phyloP scores from a whole-genome alignment of 225 moss, liverwort and hornwort species.

The Bryoerythrophyllum caledonicum region DNA sequence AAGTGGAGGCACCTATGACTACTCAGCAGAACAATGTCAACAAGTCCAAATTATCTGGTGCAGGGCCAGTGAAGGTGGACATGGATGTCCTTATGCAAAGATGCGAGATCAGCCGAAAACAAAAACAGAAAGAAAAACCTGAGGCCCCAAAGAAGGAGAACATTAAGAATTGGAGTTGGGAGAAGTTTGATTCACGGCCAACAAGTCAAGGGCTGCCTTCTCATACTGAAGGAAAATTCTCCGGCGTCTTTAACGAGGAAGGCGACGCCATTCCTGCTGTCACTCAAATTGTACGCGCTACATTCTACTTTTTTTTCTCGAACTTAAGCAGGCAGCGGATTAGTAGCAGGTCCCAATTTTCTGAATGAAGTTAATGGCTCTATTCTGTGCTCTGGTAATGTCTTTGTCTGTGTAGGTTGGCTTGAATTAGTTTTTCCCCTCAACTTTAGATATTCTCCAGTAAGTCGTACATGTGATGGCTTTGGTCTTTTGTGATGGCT shows the following conservation, averaged over 20 bases:
- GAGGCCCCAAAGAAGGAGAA: conserved; percentile 43
- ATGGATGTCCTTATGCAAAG: conserved; percentile 77
- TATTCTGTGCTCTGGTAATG: conserved; percentile 6
- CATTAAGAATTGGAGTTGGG: conserved; percentile 42
- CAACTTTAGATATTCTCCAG: background rate
- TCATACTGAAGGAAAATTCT: conserved; percentile 18
- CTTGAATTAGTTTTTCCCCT: conserved; percentile 12
- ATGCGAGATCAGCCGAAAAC: conserved; percentile 62
- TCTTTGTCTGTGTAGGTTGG: background rate
- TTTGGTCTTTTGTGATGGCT: background rate
- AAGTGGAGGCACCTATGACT: conserved; percentile 52
- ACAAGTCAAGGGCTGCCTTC: conserved; percentile 27
- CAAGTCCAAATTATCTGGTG: conserved; percentile 55
- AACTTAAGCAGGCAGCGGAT: conserved; percentile 12
- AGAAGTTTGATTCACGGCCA: conserved; percentile 44
- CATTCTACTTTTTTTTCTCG: background rate
- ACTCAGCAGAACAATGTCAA: conserved; percentile 43
- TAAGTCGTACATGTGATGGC: background rate
- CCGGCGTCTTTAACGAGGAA: conserved; percentile 18
- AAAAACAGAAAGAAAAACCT: conserved; percentile 62
- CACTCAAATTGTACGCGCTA: conserved; percentile 34
- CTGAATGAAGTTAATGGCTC: conserved; percentile 13
- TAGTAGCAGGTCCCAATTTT: background rate
- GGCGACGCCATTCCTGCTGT: conserved; percentile 22
- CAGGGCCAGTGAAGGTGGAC: conserved; percentile 69